Conservation (phyloP, 1,284 basidiomycete species). For the Gymnopus androsaceus region DNA sequence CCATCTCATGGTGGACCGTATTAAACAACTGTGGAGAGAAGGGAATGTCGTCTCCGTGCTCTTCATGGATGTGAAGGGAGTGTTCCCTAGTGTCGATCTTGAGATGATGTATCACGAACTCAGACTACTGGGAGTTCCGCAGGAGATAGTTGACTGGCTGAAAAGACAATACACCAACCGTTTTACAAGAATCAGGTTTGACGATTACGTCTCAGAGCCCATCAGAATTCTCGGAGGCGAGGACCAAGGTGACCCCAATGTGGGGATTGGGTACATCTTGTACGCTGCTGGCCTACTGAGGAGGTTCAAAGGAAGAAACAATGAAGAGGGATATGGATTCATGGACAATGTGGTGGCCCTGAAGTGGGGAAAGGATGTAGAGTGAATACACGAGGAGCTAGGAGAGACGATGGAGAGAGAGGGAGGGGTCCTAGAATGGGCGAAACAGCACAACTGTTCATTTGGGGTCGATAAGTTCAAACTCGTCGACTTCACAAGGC, state of each 20-base stretch:
- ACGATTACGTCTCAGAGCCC: slow-evolving; percentile 27
- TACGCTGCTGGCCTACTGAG: slow-evolving; percentile 4
- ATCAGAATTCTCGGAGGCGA: slow-evolving; percentile 29
- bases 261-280: slow-evolving; percentile 10
- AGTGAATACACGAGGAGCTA: neutral
- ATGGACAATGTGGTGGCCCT: slow-evolving; percentile 5
- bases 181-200: slow-evolving; percentile 30
- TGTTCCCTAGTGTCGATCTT: slow-evolving; percentile 31
- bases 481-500: neutral
- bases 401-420: neutral
- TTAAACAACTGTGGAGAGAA: slow-evolving; percentile 32
- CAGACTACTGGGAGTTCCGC: slow-evolving; percentile 29
- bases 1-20: slow-evolving; percentile 28
- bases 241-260: slow-evolving; percentile 32
- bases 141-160: slow-evolving; percentile 23
- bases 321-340: neutral
- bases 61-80: slow-evolving; percentile 35
- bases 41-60: slow-evolving; percentile 31
- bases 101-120: slow-evolving; percentile 34
- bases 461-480: slow-evolving; percentile 1
- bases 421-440: neutral
- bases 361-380: neutral
- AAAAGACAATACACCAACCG: slow-evolving; percentile 21
- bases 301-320: neutral
- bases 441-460: neutral